phyloP scores from a whole-genome alignment of 495 filamentous ascomycete species.

The Hyaloscypha bicolor region DNA sequence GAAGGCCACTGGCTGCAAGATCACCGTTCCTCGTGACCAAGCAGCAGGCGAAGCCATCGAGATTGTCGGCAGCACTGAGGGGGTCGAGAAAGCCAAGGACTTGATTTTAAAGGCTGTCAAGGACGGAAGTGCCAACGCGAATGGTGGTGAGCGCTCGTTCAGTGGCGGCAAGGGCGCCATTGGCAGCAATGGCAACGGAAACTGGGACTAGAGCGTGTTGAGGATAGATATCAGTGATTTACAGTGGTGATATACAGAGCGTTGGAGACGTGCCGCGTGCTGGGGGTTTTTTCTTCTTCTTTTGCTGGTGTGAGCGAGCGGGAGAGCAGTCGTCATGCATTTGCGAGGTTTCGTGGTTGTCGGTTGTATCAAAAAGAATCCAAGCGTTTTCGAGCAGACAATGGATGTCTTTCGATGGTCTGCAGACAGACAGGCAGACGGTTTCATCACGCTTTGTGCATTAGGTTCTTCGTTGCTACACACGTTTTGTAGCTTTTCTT shows the following conservation, averaged over 20 bases:
- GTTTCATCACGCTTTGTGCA: constrained; percentile 1
- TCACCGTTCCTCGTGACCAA: constrained; percentile 86
- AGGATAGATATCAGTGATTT: neutral
- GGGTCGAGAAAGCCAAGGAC: constrained; percentile 84
- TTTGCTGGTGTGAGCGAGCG: neutral
- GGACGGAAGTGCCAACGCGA: constrained; percentile 40
- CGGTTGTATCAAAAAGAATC: constrained; percentile 23
- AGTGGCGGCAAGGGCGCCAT: neutral
- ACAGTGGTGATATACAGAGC: neutral
- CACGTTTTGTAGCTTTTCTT: constrained; percentile 6
- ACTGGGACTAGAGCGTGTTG: constrained; percentile 20
- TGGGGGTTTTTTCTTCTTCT: neutral
- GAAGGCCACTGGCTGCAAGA: constrained; percentile 87
- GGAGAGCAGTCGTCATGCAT: neutral
- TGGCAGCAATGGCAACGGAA: constrained; percentile 18
- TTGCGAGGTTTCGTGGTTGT: neutral
- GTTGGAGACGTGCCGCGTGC: neutral
- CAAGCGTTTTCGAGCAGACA: neutral
- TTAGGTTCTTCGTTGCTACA: neutral
- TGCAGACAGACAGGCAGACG: too few species aligned
- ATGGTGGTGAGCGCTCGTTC: neutral
- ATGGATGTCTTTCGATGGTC: neutral
- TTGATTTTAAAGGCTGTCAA: constrained; percentile 82
- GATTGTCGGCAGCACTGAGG: constrained; percentile 75
- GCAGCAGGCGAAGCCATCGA: constrained; percentile 82